Conservation (phyloP, 2,329 filamentous ascomycete genomes). For the Penicillium sp. region DNA sequence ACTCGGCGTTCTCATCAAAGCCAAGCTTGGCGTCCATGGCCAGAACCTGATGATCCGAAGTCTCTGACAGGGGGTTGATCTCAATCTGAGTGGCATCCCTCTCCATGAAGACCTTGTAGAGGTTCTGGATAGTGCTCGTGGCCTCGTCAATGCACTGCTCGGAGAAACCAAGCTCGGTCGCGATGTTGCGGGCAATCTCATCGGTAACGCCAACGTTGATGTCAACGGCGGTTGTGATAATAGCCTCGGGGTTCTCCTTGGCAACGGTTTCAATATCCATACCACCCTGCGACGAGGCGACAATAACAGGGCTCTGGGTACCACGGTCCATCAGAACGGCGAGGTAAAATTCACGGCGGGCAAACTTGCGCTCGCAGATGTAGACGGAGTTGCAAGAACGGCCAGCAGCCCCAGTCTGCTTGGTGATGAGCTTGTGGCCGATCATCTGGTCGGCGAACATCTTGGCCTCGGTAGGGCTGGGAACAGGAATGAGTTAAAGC, state of each 20-base stretch:
- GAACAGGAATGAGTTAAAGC: slow-evolving; percentile 2
- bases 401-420: slow-evolving; percentile 92
- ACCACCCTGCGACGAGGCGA: slow-evolving; percentile 95
- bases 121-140: slow-evolving; percentile 94
- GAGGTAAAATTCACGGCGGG: slow-evolving; percentile 97
- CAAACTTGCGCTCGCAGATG: slow-evolving; percentile 99
- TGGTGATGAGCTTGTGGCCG: slow-evolving; percentile 98
- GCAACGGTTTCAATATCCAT: slow-evolving; percentile 99
- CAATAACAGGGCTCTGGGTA: slow-evolving; percentile 88
- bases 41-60: slow-evolving; percentile 94
- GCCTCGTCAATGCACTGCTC: slow-evolving; percentile 96
- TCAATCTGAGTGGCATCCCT: slow-evolving; percentile 99
- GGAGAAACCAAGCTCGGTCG: slow-evolving; percentile 90
- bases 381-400: slow-evolving; percentile 96
- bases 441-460: slow-evolving; percentile 99
- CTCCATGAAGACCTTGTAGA: slow-evolving; percentile 98
- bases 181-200: slow-evolving; percentile 86
- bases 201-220: slow-evolving; percentile 95
- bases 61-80: slow-evolving; percentile 98
- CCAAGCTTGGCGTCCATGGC: slow-evolving; percentile 99
- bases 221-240: slow-evolving; percentile 88
- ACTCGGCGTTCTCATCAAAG: slow-evolving; percentile 98
- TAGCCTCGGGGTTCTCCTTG: slow-evolving; percentile 95
- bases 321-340: slow-evolving; percentile 97
- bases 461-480: slow-evolving; percentile 78